Evolutionary conservation across 2,329 filamentous ascomycete species (phyloP), one percentile per base, ranked within the genome.

Genomic region (Ceratocystis ficicola): DNA sequence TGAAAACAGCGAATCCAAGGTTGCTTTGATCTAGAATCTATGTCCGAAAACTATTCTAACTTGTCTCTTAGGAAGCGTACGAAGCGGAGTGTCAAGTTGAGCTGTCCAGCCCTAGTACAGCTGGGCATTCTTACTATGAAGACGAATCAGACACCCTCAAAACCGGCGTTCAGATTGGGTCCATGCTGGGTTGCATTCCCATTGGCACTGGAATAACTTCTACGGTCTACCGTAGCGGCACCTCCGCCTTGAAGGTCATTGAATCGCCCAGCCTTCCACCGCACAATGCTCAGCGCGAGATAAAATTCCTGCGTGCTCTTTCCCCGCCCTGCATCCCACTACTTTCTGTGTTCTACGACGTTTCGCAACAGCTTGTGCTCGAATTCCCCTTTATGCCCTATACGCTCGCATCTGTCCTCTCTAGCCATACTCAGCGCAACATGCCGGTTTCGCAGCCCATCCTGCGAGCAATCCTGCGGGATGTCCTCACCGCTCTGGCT

Each of bases 311-410:
- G 1, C 74, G 74, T 32, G 75, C 78, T 10, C 78, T 89, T 17
- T 76, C 80, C 66, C 80, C 80, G 52, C 77, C 81, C 1, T 75
- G 80, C 66, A 82, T 97, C 66, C 78, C 83, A 0, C 79, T 99
- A 3, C 74, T 91, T 4, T 85, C 90, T 50, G 85, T 85, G 0
- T 92, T 95, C 70, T 80, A 86, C 67, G 83, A 92, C 68, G 84
- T 85, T 59, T 78, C 84, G 63, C 85, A 87, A 66, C 83, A 83
- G 57, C 84, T 95, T 64, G 85, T 95, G 25, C 79, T 97, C 5
- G 87, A 87, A 1, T 95, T 96, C 69, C 94, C 94, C 0, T 96
- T 88, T 74, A 83, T 93, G 78, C 86, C 85, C 3, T 78, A 86
- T 67, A 89, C 88, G 30, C 80, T 97, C 5, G 82, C 84, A 55